A percentile compares a stretch with the other conserved stretches of the same genome.
Evolutionary conservation across 1,284 basidiomycete species (phyloP).

Genomic region (Porogramme epimiltina): DNA sequence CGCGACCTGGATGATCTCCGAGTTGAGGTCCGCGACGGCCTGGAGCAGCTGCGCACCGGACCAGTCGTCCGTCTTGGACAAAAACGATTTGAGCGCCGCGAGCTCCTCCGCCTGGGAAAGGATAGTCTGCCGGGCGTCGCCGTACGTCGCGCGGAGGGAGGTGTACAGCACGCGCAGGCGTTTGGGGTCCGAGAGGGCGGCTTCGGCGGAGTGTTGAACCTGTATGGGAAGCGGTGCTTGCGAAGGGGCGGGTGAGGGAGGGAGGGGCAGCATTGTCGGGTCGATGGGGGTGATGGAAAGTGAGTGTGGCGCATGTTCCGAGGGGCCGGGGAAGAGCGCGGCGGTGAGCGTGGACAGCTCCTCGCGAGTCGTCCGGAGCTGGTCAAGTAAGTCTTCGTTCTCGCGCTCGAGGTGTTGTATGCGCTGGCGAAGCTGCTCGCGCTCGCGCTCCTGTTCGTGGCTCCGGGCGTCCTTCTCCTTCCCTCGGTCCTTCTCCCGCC

Average conservation of each 20-base stretch:
- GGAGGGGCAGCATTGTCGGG: conserved; percentile 7
- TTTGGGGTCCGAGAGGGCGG: conserved; percentile 19
- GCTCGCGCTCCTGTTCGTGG: conserved; percentile 21
- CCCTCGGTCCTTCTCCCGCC: conserved; percentile 10
- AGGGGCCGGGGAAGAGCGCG: conserved; percentile 15
- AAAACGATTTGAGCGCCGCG: conserved; percentile 37
- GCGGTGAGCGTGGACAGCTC: conserved; percentile 20
- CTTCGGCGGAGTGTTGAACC: conserved; percentile 23
- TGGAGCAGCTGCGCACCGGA: conserved; percentile 41
- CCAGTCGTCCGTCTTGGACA: conserved; percentile 40
- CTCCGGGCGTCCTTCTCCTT: conserved; percentile 14
- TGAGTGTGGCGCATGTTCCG: conserved; percentile 14
- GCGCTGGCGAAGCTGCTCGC: conserved; percentile 27
- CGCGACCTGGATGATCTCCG: conserved; percentile 39
- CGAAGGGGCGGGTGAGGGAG: conserved; percentile 9
- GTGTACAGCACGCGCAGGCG: conserved; percentile 23
- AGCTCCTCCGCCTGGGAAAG: conserved; percentile 35
- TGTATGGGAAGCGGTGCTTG: conserved; percentile 7
- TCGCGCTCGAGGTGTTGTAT: conserved; percentile 30
- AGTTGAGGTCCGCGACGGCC: conserved; percentile 39
- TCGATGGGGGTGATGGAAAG: conserved; percentile 4
- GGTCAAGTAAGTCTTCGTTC: conserved; percentile 27
- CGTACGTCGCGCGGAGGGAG: conserved; percentile 18
- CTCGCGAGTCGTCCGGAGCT: conserved; percentile 22
- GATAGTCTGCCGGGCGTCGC: conserved; percentile 19